Conservation (phyloP, 768 basidiomycete genomes). For the Russula griseocarnosa region DNA sequence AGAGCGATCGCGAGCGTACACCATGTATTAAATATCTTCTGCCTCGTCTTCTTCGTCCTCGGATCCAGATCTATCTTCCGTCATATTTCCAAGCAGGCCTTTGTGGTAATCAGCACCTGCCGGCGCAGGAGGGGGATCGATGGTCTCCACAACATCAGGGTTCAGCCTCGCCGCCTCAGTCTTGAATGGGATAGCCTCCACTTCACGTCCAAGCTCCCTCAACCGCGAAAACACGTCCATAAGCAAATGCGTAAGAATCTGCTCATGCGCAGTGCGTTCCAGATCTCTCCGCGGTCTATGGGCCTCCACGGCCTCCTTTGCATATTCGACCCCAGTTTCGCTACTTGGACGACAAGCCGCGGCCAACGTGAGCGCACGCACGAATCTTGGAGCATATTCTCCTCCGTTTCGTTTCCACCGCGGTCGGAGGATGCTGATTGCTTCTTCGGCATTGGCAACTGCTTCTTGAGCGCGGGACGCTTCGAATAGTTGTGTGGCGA, state of each 20-base stretch:
- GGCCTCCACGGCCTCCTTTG: slow-evolving; percentile 20
- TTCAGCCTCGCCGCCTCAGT: slow-evolving; percentile 24
- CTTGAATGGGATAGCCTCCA: slow-evolving; percentile 23
- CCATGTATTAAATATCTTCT: slow-evolving; percentile 2
- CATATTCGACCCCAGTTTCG: slow-evolving; percentile 9
- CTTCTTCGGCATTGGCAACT: slow-evolving; percentile 6
- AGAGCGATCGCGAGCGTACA: not conserved
- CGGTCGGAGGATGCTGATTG: slow-evolving; percentile 5
- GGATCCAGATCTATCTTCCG: not conserved
- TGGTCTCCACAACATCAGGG: slow-evolving; percentile 15
- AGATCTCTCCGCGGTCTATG: slow-evolving; percentile 17
- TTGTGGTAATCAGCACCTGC: not conserved
- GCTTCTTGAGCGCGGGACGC: not conserved
- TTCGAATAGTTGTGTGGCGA: not conserved
- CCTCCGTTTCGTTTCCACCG: slow-evolving; percentile 2
- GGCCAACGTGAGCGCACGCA: slow-evolving; percentile 15
- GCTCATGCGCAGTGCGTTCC: not conserved
- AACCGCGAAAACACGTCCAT: slow-evolving; percentile 21
- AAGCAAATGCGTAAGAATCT: slow-evolving; percentile 14
- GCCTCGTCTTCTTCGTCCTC: slow-evolving; percentile 8
- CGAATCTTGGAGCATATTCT: not conserved
- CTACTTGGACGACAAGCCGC: slow-evolving; percentile 3
- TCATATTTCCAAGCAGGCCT: not conserved
- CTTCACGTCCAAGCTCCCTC: slow-evolving; percentile 17
- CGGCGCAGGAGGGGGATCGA: slow-evolving; percentile 7